Base-by-base conservation (phyloP, 2,329 filamentous ascomycete genomes). In the Volutella citrinella region DNA sequence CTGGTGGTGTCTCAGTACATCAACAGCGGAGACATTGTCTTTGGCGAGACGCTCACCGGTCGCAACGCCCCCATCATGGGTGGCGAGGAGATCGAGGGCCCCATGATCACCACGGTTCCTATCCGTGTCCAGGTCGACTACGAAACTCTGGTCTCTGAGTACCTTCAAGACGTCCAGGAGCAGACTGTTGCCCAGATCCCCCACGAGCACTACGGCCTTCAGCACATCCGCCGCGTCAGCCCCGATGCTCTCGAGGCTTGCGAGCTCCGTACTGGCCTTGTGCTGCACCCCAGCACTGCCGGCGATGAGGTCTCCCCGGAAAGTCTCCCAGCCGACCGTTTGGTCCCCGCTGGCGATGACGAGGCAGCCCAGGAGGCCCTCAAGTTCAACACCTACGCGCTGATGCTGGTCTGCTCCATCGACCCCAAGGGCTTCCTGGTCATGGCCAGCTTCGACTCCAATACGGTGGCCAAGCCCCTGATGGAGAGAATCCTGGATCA, bases 401-500 rank as follows among this genome's bases (percentile, higher is more conserved):
- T 84, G 19, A 82, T 84, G 65, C 60, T 84, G 14, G 79, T 82
- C 25, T 84, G 79, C 54, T 78, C 74, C 5, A 60, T 82, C 6
- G 70, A 76, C 21, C 64, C 70, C 3, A 63, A 68, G 40, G 70
- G 73, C 2, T 75, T 83, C 50, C 56, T 73, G 12, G 64, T 80
- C 36, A 80, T 78, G 63, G 78, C 78, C 1, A 80, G 79, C 47
- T 82, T 82, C 47, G 79, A 84, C 49, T 78, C 77, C 15, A 71
- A 72, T n/a, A 69, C 72, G 1, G 70, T 84, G 13, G 63, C 63
- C 13, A 64, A 61, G 19, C 57, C 61, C 16, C 66, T 70, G 13
- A 75, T 81, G 60, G 61, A 79, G 46, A 63, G 66, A 19, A 72
- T 73, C 4, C 60, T 81, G 15, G 52, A 62, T 3, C 70, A 77